Evolutionary conservation across 495 filamentous ascomycete genomes (phyloP).

Genomic region (Neurospora sp.): DNA sequence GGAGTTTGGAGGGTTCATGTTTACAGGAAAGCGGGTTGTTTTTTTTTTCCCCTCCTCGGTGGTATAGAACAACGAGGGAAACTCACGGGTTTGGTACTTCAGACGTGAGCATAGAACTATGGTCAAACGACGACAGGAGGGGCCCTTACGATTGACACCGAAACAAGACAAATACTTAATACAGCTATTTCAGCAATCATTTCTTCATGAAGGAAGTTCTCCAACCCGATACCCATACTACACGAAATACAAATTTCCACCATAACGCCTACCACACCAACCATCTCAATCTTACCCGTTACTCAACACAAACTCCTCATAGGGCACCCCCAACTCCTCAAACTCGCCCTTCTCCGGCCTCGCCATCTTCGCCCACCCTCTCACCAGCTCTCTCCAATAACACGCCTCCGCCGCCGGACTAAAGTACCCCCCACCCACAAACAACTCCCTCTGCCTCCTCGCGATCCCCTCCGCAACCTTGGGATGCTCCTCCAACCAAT

Average conservation of each 20-base stretch:
- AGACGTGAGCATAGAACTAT: neutral
- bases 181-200: neutral
- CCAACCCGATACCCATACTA: neutral
- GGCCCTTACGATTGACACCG: no score
- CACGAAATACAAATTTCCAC: neutral
- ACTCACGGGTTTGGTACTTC: neutral
- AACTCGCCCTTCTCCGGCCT: constrained; percentile 22
- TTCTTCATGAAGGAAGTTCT: neutral
- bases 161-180: no score
- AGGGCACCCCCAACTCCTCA: constrained; percentile 25
- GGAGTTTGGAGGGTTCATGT: neutral
- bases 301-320: constrained; percentile 33
- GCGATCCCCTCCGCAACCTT: constrained; percentile 38
- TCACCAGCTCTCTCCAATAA: constrained; percentile 43
- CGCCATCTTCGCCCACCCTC: constrained; percentile 37
- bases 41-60: neutral
- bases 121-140: no score
- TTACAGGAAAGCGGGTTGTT: neutral
- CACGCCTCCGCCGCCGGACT: constrained; percentile 41
- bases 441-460: constrained; percentile 34
- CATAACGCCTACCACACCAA: neutral
- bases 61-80: neutral
- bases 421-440: constrained; percentile 37
- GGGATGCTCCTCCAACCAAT: constrained; percentile 34
- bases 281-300: constrained; percentile 6